Conservation (phyloP, 2,329 filamentous ascomycete genomes). For the Microsporum ferrugineum region DNA sequence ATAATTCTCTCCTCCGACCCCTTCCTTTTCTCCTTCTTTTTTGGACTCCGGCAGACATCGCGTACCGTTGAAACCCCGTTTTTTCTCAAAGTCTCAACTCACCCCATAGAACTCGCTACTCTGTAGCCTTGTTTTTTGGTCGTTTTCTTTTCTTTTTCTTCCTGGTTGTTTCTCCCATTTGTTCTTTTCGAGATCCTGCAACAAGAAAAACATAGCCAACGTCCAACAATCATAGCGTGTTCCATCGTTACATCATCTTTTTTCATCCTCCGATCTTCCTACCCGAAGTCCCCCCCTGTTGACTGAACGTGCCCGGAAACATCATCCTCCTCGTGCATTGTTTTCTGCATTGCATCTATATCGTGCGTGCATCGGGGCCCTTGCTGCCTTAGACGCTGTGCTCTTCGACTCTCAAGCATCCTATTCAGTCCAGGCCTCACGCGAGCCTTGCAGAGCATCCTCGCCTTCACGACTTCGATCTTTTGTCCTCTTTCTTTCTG, state of each 20-base stretch:
- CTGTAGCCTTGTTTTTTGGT: neutral
- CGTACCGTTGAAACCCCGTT: neutral
- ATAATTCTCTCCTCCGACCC: neutral
- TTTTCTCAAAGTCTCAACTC: neutral
- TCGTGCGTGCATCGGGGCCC: neutral
- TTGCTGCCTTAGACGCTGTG: neutral
- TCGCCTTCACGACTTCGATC: neutral
- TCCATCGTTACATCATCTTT: neutral
- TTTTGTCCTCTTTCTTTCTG: neutral
- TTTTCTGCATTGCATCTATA: conserved; percentile 1
- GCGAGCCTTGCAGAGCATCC: neutral
- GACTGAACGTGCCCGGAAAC: neutral
- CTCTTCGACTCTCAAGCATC: neutral
- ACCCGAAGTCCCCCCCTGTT: neutral
- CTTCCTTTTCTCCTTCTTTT: neutral
- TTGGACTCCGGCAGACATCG: neutral
- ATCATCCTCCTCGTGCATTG: neutral
- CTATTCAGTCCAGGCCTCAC: neutral
- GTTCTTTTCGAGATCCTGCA: conserved; percentile 9
- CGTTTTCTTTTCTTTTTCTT: neutral
- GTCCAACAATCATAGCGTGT: neutral
- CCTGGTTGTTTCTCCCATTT: conserved; percentile 7
- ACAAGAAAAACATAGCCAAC: neutral
- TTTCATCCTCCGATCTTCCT: neutral
- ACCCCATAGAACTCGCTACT: neutral